Conservation (phyloP, 1,139 yeast genomes). For the Blastobotrys malaysiensis region DNA sequence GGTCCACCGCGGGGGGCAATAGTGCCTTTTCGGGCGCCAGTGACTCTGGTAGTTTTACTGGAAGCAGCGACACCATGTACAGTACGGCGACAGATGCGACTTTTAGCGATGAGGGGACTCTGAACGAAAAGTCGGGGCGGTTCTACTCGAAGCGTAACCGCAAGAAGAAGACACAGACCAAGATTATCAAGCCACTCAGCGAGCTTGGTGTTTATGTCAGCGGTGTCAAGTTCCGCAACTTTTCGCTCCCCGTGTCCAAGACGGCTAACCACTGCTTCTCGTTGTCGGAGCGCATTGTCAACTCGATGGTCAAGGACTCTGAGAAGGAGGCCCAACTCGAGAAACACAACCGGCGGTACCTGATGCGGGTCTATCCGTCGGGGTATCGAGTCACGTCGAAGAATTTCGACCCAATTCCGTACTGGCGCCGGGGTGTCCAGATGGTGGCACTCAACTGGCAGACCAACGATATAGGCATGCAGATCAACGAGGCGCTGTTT, state of each 20-base stretch:
- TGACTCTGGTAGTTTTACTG: conserved; percentile 8
- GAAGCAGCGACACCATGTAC: conserved; percentile 24
- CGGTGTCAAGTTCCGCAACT: conserved; percentile 75
- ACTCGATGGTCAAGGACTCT: conserved; percentile 58
- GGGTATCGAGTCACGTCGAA: conserved; percentile 68
- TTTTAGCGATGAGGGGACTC: conserved; percentile 3
- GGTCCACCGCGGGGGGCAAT: conserved; percentile 9
- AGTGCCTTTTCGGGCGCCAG: conserved; percentile 10
- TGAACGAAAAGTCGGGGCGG: not conserved
- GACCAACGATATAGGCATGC: conserved; percentile 83
- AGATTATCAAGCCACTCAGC: conserved; percentile 49
- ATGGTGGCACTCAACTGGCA: conserved; percentile 99
- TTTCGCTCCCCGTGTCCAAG: conserved; percentile 82
- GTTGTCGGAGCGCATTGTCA: conserved; percentile 66
- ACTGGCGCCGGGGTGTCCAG: conserved; percentile 84
- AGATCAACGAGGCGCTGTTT: conserved; percentile 83
- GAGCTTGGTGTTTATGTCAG: conserved; percentile 60
- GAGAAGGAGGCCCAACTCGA: conserved; percentile 46
- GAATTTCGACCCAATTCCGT: conserved; percentile 70
- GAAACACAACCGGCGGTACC: conserved; percentile 69
- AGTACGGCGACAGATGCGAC: conserved; percentile 44
- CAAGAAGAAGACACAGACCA: conserved; percentile 27
- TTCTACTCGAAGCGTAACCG: conserved; percentile 5
- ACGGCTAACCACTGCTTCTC: conserved; percentile 80
- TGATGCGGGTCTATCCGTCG: conserved; percentile 88